Base-by-base conservation (phyloP, 2,329 filamentous ascomycete species). In the Alternaria hordeiaustralica region DNA sequence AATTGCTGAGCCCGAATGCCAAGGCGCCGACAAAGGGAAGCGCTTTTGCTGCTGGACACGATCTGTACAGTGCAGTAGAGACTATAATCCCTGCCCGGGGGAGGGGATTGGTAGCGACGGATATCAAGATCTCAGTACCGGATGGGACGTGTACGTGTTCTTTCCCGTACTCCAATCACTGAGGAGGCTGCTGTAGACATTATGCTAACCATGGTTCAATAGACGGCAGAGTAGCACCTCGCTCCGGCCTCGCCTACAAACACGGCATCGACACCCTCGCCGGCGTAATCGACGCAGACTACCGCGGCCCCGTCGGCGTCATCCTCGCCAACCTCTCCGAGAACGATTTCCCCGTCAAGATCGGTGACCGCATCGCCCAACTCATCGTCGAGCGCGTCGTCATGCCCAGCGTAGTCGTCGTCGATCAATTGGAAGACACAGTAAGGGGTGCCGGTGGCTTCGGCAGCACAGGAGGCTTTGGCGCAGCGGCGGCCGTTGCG, bases 271-370 rank as follows among this genome's bases (percentile, higher is more conserved):
- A 97, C 80, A 96, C 92, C 0, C 94, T 96, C 66, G 96, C 96
- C 0, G 96, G 96, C 58, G 96, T 99, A 68, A 98, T 99, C 74
- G 96, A 99, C 81, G 94, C 95, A 33, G 96, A 99, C 82, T 99
- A 99, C 84, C 88, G 96, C 36, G 96, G 96, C 20, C 92, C 92
- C 71, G 91, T 99, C 75, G 97, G 96, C 85, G 92, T 99, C 25
- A 86, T 99, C 70, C 88, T 99, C 56, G 98, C 98, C 82, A 99
- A 99, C 84, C 90, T 97, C 80, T 87, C 87, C 55, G 94, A 97
- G 55, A 82, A 83, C 44, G 94, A 97, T 79, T 98, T 96, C 77
- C 85, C 83, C 47, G 85, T 99, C 70, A 90, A 91, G 75, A 89
- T 91, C 77, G 95, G 95, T 54, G 96, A 99, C 81, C 91, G 96